Evolutionary conservation across 164 flowering plant genomes (phyloP), one percentile per base, ranked within the genome.

Genomic region (Dillenia turbinata): DNA sequence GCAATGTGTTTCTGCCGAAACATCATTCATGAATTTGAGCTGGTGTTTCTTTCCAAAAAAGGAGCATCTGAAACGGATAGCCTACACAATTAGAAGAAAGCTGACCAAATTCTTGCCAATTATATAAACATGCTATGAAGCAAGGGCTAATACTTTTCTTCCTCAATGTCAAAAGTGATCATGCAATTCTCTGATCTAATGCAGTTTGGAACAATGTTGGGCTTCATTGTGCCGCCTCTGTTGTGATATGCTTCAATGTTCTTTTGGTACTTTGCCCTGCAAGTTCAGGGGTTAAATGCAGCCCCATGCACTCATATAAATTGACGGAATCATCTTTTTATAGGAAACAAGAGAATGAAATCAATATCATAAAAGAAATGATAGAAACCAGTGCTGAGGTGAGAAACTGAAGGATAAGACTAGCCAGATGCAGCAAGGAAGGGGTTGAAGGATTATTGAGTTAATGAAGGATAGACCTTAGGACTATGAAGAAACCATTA

Each of bases 241-340:
- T 84, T 91, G 72, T 94, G 99, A 66, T 83, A 88, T 61, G 96
- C 99, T 81, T 94, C 99, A 59, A 94, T 93, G 77, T 87, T 89
- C 80, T 94, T 94, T 77, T 94, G 99, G 75, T 94, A 94, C 76
- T 94, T 94, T 60, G 97, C 88, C 99, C 99, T 94, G 72, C 2
- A 55, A 49, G 40, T 33, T 33, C 40, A 33, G 40, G 40, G 40
- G 6, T 33, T 33, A 33, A 33, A 33, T 33, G 40, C 40, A 33
- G 40, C 40, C 40, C 40, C 40, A 33, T 33, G 6, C 40, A 5
- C 5, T 11, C 5, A 4, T 33, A 33, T 33, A 5, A 33, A 7
- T 33, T 33, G 5, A 33, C 7, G 40, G 6, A 33, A 33, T 33
- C 40, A 33, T 33, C 40, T 33, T 33, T 33, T 33, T 33, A 4